Evolutionary conservation across 2,329 filamentous ascomycete genomes (phyloP).

Genomic region (Aspergillus cejpii): DNA sequence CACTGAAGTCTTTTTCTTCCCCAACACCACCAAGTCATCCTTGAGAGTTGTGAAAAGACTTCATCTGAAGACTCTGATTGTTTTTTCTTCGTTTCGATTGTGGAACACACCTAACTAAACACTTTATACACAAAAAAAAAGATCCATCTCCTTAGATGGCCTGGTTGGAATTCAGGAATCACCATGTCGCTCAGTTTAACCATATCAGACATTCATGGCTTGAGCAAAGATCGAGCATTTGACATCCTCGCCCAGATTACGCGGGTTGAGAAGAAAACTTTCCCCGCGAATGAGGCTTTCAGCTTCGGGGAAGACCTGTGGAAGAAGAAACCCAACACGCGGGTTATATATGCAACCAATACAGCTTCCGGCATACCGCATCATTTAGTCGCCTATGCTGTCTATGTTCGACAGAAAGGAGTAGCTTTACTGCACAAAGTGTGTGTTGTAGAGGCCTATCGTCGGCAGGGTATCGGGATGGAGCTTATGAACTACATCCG

Average conservation of each 20-base stretch:
- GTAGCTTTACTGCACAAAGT: constrained; percentile 48
- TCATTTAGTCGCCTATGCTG: constrained; percentile 42
- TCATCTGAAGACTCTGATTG: no score
- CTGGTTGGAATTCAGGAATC: constrained; percentile 15
- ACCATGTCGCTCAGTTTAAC: constrained; percentile 20
- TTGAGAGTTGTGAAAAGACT: no score
- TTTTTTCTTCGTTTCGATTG: no score
- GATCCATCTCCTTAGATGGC: constrained; percentile 2
- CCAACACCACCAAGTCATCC: no score
- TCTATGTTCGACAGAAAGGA: constrained; percentile 43
- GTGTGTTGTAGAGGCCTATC: constrained; percentile 44
- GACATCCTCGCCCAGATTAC: constrained; percentile 33
- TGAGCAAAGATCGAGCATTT: constrained; percentile 30
- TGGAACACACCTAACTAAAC: no score
- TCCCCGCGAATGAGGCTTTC: constrained; percentile 48
- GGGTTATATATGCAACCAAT: constrained; percentile 34
- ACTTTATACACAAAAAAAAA: no score
- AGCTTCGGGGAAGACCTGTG: constrained; percentile 43
- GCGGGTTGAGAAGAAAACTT: constrained; percentile 46
- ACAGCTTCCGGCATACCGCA: constrained; percentile 11
- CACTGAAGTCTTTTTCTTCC: no score
- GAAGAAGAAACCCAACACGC: constrained; percentile 45
- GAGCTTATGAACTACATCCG: constrained; percentile 42
- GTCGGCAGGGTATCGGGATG: constrained; percentile 43
- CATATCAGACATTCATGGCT: constrained; percentile 36